Evolutionary conservation across 1,139 yeast species (phyloP), one percentile per base, ranked within the genome.

Genomic region (Pichia sp.): DNA sequence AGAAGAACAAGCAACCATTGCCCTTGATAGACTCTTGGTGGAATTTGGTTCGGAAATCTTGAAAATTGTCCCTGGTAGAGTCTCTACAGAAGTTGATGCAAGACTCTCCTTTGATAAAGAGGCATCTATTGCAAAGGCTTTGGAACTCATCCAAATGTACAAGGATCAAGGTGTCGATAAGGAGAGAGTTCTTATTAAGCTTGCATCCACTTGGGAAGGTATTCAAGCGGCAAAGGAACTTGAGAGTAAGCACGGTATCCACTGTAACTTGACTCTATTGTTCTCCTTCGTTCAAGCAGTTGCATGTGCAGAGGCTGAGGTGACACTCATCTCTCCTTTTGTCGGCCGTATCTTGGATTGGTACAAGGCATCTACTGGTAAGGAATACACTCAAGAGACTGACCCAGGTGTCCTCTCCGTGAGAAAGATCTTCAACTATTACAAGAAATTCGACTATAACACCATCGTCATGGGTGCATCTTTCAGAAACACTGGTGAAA

Each of bases 401-500:
- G 98, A 91, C 67, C 98, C 98, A 49, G 99, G 98, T 82, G 98
- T 91, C 48, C 45, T 70, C 44, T 86, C 96, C 35, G 99, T 91
- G 55, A 81, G 78, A 65, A 61, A 60, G 45, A 91, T 91, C 64
- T 91, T 64, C 85, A 84, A 88, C 83, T 91, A 91, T 81, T 91
- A 91, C 84, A 91, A 91, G 80, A 91, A 91, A 73, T 86, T 65
- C 66, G 93, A 81, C 53, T 91, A 91, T 79, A 74, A 91, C 58
- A 91, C 98, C 66, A 88, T 91, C 63, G 98, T 91, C 59, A 91
- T 91, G 98, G 99, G 98, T 67, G 99, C 99, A 46, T 88, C 97
- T 42, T 91, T 91, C 88, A 88, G 99, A 80, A 93, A 88, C 74
- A 68, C 73, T 49, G 96, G 93, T 52, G 98, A 91, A 72, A 87